Conservation (phyloP, 1,139 yeast species). For the Suhomyces choctaworum region DNA sequence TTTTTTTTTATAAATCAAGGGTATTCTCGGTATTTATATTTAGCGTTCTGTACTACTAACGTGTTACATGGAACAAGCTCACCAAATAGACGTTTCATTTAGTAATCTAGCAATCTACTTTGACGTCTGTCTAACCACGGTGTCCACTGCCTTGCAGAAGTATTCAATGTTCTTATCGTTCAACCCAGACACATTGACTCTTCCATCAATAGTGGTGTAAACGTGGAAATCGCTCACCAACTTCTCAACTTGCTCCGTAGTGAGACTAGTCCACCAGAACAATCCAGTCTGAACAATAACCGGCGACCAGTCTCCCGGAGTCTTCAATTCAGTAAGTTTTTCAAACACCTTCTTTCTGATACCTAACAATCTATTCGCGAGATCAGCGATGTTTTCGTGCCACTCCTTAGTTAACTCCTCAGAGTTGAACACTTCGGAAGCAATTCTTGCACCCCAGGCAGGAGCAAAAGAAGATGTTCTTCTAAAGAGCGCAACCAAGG, state of each 20-base stretch:
- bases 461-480: slow-evolving; percentile 47
- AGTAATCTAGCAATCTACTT: background rate
- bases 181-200: slow-evolving; percentile 49
- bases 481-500: slow-evolving; percentile 35
- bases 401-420: slow-evolving; percentile 30
- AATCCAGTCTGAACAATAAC: slow-evolving; percentile 41
- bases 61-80: slow-evolving; percentile 5
- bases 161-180: slow-evolving; percentile 37
- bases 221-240: slow-evolving; percentile 38
- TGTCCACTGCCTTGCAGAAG: slow-evolving; percentile 38
- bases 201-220: slow-evolving; percentile 38
- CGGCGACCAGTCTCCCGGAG: slow-evolving; percentile 47
- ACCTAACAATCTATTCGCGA: slow-evolving; percentile 31
- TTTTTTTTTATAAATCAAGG: background rate
- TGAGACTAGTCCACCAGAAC: slow-evolving; percentile 47
- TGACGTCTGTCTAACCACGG: slow-evolving; percentile 33
- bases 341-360: slow-evolving; percentile 30
- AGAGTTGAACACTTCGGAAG: slow-evolving; percentile 28
- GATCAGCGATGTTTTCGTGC: slow-evolving; percentile 34
- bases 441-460: slow-evolving; percentile 47
- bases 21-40: slow-evolving; percentile 4
- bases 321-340: slow-evolving; percentile 31
- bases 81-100: slow-evolving; percentile 5
- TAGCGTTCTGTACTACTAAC: slow-evolving; percentile 8
- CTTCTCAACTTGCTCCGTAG: slow-evolving; percentile 30